A percentile compares a stretch with the other conserved stretches of the same genome.
These are phyloP conservation scores for Capniomyces stellatus DNA, from an alignment of 371 early-diverging fungal genomes.

Conservation along the genomic window DNA sequence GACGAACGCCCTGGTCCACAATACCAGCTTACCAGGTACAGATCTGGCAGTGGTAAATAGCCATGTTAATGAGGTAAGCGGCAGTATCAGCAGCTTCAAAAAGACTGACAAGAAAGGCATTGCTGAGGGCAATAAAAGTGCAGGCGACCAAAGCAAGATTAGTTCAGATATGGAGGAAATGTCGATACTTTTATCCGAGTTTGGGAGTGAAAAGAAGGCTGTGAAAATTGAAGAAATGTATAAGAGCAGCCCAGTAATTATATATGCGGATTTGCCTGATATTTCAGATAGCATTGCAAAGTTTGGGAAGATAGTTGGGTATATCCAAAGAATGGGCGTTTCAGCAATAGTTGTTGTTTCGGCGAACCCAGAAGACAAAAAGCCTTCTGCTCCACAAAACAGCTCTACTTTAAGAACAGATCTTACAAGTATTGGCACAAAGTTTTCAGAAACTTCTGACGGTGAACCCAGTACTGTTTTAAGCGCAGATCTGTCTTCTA, in stretches of 20 bases:
- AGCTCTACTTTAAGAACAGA: no score
- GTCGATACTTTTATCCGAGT: not conserved
- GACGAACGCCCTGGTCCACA: not conserved
- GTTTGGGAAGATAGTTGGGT: slow-evolving; percentile 16
- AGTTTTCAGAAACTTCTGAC: no score
- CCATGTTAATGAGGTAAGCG: no score
- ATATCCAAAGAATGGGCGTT: slow-evolving; percentile 21
- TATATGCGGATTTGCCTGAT: not conserved
- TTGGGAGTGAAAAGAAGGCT: not conserved
- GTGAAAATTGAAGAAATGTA: not conserved
- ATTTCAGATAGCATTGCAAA: not conserved
- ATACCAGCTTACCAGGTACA: not conserved
- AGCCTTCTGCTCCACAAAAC: no score
- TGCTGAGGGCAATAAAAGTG: no score
- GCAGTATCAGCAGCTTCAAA: no score
- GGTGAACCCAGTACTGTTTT: no score
- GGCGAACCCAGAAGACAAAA: slow-evolving; percentile 6
- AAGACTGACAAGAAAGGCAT: not conserved
- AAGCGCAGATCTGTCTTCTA: no score
- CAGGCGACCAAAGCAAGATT: not conserved
- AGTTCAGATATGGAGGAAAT: not conserved
- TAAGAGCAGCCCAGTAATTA: not conserved
- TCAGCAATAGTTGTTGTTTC: slow-evolving; percentile 12
- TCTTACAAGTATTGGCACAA: no score
- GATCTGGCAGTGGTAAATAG: no score